Base-by-base conservation (phyloP, 2,329 filamentous ascomycete genomes). In the Aspergillus candidus region DNA sequence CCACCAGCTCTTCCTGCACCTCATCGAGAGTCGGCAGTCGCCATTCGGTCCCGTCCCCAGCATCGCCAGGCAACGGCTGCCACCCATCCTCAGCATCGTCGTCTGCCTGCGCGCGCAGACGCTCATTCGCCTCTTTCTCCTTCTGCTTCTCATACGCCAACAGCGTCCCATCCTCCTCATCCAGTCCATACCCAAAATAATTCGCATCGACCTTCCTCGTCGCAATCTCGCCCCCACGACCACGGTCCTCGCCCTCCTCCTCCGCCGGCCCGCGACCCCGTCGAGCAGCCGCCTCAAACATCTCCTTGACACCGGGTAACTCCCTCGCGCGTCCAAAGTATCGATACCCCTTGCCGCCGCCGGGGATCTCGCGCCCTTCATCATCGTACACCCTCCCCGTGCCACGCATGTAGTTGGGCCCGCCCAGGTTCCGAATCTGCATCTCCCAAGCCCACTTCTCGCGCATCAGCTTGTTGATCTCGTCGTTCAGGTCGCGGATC, bases 371-470 rank as follows among this genome's bases (percentile, higher is more conserved):
- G 38, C 81, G 71, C 2, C 85, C 85, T 44, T 82, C 77, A 58
- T 87, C 84, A 62, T 88, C 84, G 65, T 86, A 88, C 38, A 86
- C 76, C 52, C 81, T 80, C 27, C 75, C 81, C 0, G 77, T 79
- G 4, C 80, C 79, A 39, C 89, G 78, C 85, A 93, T 94, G 67
- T 97, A 98, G 69, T 97, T 97, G 27, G 93, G 93, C 2, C 93
- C 93, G n/a, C 93, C 93, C 17, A 97, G 67, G 60, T 94, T 94
- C 46, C 90, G 80, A 56, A 98, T 96, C 70, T 96, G 89, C 57
- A 93, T 81, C 74, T 98, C 93, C 93, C 93, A 98, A 79, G 94
- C 90, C 77, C 94, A 89, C 71, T 98, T 98, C 74, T 98, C 93
- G 52, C 89, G 83, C 88, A 98, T 96, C 50, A 95, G 78, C 72